A percentile compares a stretch with the other conserved stretches of the same genome.
Conservation (phyloP, 2,329 filamentous ascomycete genomes). For the Claviceps sp. region DNA sequence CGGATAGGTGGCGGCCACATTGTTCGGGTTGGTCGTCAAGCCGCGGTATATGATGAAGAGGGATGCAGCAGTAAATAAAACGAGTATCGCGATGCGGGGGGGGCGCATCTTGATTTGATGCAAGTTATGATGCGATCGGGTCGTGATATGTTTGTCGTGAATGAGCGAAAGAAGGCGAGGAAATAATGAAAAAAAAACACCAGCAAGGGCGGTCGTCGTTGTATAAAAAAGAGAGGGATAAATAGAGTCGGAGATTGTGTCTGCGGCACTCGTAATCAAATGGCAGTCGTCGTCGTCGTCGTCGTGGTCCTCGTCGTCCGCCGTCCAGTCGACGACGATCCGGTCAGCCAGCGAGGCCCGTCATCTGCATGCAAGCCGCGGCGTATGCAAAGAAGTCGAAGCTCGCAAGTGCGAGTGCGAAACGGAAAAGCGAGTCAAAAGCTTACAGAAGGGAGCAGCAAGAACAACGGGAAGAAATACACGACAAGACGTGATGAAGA, state of each 20-base stretch:
- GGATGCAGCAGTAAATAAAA: constrained; percentile 38
- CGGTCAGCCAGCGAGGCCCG: constrained; percentile 3
- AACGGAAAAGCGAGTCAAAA: background rate
- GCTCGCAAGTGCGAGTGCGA: background rate
- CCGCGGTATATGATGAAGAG: constrained; percentile 43
- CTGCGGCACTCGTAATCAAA: background rate
- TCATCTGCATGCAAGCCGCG: constrained; percentile 6
- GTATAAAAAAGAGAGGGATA: background rate
- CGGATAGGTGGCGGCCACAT: constrained; percentile 13
- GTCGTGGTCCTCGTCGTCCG: constrained; percentile 1
- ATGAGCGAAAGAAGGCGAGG: background rate
- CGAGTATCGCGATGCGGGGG: constrained; percentile 39
- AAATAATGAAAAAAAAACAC: background rate
- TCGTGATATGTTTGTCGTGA: background rate
- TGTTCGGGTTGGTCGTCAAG: constrained; percentile 22
- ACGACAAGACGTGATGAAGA: background rate
- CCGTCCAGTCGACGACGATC: constrained; percentile 5
- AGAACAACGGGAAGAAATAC: background rate
- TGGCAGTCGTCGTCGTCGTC: background rate
- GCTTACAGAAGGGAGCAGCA: background rate
- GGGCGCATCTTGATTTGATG: constrained; percentile 33
- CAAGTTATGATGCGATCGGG: background rate
- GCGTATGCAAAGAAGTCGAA: background rate
- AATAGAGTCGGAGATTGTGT: background rate
- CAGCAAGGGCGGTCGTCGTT: background rate